phyloP scores from a whole-genome alignment of 139 green algal species.

The Coelastrella sp. region DNA sequence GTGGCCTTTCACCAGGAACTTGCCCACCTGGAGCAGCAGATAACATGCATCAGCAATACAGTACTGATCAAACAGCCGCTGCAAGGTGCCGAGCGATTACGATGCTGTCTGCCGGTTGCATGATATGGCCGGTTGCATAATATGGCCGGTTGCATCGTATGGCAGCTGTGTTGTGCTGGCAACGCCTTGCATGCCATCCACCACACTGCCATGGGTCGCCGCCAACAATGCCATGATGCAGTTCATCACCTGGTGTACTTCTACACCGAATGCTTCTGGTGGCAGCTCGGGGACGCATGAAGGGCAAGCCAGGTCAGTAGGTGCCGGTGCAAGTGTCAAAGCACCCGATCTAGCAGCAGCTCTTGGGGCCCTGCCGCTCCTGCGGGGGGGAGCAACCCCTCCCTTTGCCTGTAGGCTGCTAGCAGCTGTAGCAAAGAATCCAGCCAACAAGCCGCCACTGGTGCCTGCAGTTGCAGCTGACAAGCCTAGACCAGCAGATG shows the following conservation, averaged over 20 bases:
- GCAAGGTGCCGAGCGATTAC: neutral
- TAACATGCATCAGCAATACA: neutral
- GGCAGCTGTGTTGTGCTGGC: neutral
- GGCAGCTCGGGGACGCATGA: slow-evolving; percentile 1
- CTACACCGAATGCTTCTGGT: neutral
- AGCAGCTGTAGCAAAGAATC: neutral
- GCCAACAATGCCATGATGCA: neutral
- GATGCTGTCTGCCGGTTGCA: neutral
- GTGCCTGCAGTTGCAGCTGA: neutral
- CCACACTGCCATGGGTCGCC: neutral
- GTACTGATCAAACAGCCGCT: neutral
- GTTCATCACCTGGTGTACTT: neutral
- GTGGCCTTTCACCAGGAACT: slow-evolving; percentile 20
- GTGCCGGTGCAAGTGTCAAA: neutral
- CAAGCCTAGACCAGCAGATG: too few species aligned
- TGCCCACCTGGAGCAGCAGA: neutral
- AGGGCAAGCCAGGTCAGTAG: slow-evolving; percentile 4
- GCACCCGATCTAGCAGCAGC: neutral
- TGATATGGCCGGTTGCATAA: neutral
- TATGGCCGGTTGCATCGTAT: neutral
- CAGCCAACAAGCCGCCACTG: neutral
- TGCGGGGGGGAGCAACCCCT: neutral
- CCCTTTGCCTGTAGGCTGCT: neutral
- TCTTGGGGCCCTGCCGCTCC: neutral
- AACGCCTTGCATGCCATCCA: neutral